Evolutionary conservation across 108 stramenopile species (phyloP), one percentile per base, ranked within the genome.

Genomic region (Fistulifera pelliculosa): DNA sequence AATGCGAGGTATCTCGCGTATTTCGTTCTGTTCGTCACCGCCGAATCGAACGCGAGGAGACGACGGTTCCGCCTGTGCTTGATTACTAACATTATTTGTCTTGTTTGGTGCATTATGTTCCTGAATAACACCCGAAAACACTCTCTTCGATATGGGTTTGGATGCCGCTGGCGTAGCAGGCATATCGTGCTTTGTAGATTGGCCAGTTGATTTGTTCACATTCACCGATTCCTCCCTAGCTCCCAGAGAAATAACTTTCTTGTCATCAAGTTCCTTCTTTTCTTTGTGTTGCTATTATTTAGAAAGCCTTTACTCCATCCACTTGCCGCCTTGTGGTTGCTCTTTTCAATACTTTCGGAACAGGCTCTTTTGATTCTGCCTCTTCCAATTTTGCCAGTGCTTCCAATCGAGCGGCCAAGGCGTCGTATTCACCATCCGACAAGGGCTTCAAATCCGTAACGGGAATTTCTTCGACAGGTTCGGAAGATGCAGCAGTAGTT

Each of bases 231-330:
- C n/a, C n/a, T n/a, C n/a, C n/a, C n/a, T n/a, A n/a, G n/a, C n/a
- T n/a, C n/a, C n/a, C n/a, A n/a, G n/a, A n/a, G n/a, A n/a, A n/a
- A n/a, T 35, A 35, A 35, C 31, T 35, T 35, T 6, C 8, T 35
- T 35, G 31, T 6, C 31, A 35, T 6, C 31, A 8, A 35, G 6
- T 35, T 3, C 6, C 8, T 35, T 35, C 31, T 35, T 35, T 35
- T 35, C 8, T 3, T 21, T 21, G 3, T 21, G 44, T 3, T 6
- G 31, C 25, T 27, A 5, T 27, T 60, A 28, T 60, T 60, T 14
- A 60, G 21, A 49, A 60, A 60, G 14, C 58, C 58, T 27, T 60
- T 60, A 6, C 16, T 38, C 58, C 58, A 60, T 6, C 56, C 56
- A 47, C 27, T 60, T n/a, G n/a, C n/a, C n/a, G n/a, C n/a, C 31